Base-by-base conservation (phyloP, 2,329 filamentous ascomycete species). In the Colletotrichum coccodes region DNA sequence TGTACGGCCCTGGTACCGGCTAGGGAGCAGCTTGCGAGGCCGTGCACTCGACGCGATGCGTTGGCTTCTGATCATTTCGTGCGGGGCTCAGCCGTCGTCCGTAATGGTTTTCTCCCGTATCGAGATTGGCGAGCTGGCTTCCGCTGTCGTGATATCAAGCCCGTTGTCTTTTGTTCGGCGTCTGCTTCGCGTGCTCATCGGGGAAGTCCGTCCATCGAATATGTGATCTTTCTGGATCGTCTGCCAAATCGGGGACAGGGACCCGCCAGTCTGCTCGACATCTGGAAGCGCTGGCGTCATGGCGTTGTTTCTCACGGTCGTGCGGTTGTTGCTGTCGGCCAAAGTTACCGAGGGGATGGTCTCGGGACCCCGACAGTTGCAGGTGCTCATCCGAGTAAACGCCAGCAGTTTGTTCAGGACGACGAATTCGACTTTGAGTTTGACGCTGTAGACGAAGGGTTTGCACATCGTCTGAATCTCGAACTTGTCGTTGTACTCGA, bases 351-450 rank as follows among this genome's bases (percentile, higher is more conserved):
- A 65, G 0, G 54, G 54, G 26, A 65, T 32, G 34, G 47, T 68
- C 56, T 65, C 61, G 5, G 61, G 65, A 0, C 65, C 65, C 0
- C 61, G 28, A 21, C 65, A 68, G 63, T 67, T 67, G 50, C 64
- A 70, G 14, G 67, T 47, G 5, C 67, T 70, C 63, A 67, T 67
- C 4, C 64, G 58, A 3, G 70, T 70, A 30, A 70, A 67, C 0
- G 57, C 36, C 2, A 70, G 23, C 16, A 81, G 72, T 5, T 76
- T 74, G 52, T 79, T 78, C 9, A 81, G 75, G 2, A 80, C 77
- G 4, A 75, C 74, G 60, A 80, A 79, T 52, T 80, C 79, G 12
- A 79, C 69, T 68, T 81, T 81, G 34, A 81, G 73, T 54, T 81
- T 81, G 32, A 80, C 69, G 42, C 77, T 78, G 71, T 81, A 81